Evolutionary conservation across 345 rosid species (phyloP), one percentile per base, ranked within the genome.

Genomic region (Geranium rotundifolium): DNA sequence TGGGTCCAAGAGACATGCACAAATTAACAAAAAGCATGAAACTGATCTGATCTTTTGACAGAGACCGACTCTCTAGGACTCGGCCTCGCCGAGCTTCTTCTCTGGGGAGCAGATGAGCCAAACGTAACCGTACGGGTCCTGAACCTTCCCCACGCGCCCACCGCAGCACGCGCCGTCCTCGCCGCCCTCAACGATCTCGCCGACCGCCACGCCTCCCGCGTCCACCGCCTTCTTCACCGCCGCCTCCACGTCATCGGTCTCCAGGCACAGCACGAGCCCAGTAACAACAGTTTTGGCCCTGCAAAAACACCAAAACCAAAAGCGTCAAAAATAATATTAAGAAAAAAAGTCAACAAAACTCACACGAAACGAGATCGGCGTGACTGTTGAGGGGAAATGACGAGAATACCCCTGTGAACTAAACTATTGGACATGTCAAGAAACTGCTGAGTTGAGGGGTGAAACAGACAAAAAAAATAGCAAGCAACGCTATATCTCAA

Each of bases 41-140:
- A 23, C 27, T 23, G 41, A 4, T n/a, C n/a, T n/a, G n/a, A n/a
- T n/a, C n/a, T n/a, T n/a, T n/a, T 5, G 41, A 34, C 41, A 34
- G 41, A 34, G 41, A 34, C 41, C 6, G 41, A 34, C 41, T 34
- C 50, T 52, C 63, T 71, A 84, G n/a, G 81, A 89, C 62, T 80
- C 86, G 76, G 69, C 82, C 54, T 69, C 74, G 4, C 46, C 69
- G 9, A 55, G 39, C 72, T 72, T 70, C 71, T 72, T 73, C 50
- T 69, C 72, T 1, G 91, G 77, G 31, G 88, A 62, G 67, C 76
- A 72, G 58, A 93, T 68, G 66, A 71, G 56, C 99, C 99, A 93
- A 5, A 78, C 76, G 66, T 74, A 77, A 2, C 99, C 97, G 46
- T 81, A 88, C 0, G 97, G 96, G 58, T 93, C 99, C 77, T 81